Evolutionary conservation across 805 yeast species (phyloP).

Genomic region (Metschnikowia matae): DNA sequence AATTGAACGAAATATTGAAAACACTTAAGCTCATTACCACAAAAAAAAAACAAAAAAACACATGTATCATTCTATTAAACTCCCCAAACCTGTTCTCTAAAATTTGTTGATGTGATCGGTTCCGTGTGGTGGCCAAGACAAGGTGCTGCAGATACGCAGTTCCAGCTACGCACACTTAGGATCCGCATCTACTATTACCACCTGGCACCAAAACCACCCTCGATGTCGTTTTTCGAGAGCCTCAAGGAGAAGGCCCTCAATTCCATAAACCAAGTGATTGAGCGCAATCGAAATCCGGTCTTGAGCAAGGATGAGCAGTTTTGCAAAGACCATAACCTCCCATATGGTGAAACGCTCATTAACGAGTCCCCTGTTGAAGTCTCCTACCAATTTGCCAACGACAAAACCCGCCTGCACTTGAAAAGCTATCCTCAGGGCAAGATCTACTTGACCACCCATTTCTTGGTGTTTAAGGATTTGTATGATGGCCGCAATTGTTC

Average conservation of each 20-base stretch:
- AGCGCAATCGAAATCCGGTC: slow-evolving; percentile 39
- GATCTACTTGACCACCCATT: slow-evolving; percentile 70
- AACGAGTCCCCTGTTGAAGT: slow-evolving; percentile 67
- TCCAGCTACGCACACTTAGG: neutral
- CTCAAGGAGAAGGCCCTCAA: slow-evolving; percentile 44
- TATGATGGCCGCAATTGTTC: slow-evolving; percentile 66
- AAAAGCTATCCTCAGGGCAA: slow-evolving; percentile 49
- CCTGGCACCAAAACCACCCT: neutral
- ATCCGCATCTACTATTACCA: neutral
- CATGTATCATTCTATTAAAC: no score
- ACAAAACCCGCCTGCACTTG: slow-evolving; percentile 20
- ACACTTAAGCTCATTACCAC: no score
- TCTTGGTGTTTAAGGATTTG: slow-evolving; percentile 67
- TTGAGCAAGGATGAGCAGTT: slow-evolving; percentile 68
- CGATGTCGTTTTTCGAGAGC: slow-evolving; percentile 50
- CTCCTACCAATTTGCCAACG: slow-evolving; percentile 25
- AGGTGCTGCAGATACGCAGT: slow-evolving; percentile 1
- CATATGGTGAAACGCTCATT: slow-evolving; percentile 62
- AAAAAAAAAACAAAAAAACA: no score
- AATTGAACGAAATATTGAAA: no score
- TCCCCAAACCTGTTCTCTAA: no score
- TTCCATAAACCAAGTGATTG: slow-evolving; percentile 41
- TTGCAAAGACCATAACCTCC: slow-evolving; percentile 63
- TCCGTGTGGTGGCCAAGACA: neutral
- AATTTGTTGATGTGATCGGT: no score